phyloP scores from a whole-genome alignment of 257 asterid species.

The Ophiorrhiza pumila region DNA sequence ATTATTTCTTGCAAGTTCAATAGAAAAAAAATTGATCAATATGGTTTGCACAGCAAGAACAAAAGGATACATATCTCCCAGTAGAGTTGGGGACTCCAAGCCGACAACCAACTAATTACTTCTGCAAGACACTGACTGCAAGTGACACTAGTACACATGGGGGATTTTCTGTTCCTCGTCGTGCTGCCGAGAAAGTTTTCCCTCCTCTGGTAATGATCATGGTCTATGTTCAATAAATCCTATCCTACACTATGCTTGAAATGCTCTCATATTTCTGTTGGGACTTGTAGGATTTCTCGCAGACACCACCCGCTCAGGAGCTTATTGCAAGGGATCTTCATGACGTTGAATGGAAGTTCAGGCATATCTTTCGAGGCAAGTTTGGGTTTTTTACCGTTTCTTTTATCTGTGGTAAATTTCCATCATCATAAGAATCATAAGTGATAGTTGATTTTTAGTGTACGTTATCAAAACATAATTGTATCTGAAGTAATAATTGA shows the following conservation, averaged over 20 bases:
- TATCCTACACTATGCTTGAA: conserved; percentile 10
- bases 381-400: conserved; percentile 11
- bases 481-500: background rate
- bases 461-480: no score
- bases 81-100: conserved; percentile 87
- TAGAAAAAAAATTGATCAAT: conserved; percentile 8
- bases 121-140: conserved; percentile 95
- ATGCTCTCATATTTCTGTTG: conserved; percentile 17
- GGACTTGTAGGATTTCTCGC: conserved; percentile 76
- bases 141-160: conserved; percentile 98
- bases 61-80: conserved; percentile 80
- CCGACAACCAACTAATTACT: conserved; percentile 89
- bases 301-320: conserved; percentile 95
- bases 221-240: conserved; percentile 9
- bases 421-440: background rate
- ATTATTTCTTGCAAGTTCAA: conserved; percentile 4
- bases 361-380: conserved; percentile 93
- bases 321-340: conserved; percentile 97
- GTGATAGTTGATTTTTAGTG: background rate
- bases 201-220: conserved; percentile 76
- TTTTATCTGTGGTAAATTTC: background rate
- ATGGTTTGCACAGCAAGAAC: conserved; percentile 69
- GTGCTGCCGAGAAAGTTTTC: conserved; percentile 99
- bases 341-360: conserved; percentile 93
- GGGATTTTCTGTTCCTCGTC: conserved; percentile 97